Evolutionary conservation across 2,329 filamentous ascomycete genomes (phyloP).

Genomic region (Paecilomyces variotii): DNA sequence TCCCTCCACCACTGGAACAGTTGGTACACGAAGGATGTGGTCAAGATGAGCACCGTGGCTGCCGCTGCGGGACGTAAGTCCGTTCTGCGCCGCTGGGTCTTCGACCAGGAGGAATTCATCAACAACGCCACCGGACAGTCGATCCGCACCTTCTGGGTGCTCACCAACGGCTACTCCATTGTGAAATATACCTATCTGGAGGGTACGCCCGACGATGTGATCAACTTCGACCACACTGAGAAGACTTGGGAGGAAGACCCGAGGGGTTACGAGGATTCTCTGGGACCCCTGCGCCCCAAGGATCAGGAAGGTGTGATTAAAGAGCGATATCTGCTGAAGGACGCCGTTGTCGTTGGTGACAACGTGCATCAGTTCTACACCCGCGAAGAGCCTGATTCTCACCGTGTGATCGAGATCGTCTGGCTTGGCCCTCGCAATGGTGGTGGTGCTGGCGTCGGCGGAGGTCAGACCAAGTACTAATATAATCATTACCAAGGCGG

Average conservation of each 20-base stretch:
- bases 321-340: conserved; percentile 33
- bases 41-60: conserved; percentile 36
- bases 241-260: conserved; percentile 38
- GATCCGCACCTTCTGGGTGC: conserved; percentile 33
- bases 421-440: conserved; percentile 35
- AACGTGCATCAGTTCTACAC: conserved; percentile 38
- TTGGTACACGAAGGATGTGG: conserved; percentile 38
- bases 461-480: conserved; percentile 20
- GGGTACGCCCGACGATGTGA: conserved; percentile 28
- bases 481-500: conserved; percentile 21
- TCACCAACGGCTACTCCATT: conserved; percentile 38
- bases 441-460: conserved; percentile 26
- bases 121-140: conserved; percentile 27
- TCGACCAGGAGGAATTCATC: conserved; percentile 31
- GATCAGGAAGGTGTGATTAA: conserved; percentile 33
- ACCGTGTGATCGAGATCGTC: conserved; percentile 37
- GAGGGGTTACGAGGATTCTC: conserved; percentile 30
- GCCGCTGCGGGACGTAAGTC: conserved; percentile 34
- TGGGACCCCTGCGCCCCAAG: conserved; percentile 32
- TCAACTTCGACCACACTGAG: conserved; percentile 36
- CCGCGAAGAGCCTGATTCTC: conserved; percentile 31
- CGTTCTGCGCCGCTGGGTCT: conserved; percentile 37
- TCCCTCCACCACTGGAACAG: conserved; percentile 38
- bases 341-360: conserved; percentile 32
- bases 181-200: conserved; percentile 34